These are phyloP conservation scores for Fraxinus dipetala DNA, from an alignment of 305 asterid species.

Conservation along the genomic window DNA sequence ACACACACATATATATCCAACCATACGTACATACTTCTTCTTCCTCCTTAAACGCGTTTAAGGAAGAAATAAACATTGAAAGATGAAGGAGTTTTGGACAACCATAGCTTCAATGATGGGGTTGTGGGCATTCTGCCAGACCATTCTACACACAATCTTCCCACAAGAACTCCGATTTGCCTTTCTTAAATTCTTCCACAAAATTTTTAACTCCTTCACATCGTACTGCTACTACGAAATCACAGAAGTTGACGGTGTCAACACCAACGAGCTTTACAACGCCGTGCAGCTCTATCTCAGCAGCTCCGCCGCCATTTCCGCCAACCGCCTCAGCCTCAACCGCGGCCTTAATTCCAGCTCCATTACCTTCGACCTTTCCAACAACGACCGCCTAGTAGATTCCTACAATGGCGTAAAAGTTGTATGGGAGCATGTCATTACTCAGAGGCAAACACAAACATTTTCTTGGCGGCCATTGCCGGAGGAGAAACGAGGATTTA, in stretches of 20 bases:
- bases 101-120: conserved; percentile 49
- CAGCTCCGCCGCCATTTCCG: conserved; percentile 33
- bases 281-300: conserved; percentile 47
- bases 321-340: conserved; percentile 40
- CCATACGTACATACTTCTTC: not conserved
- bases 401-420: conserved; percentile 28
- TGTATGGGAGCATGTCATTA: conserved; percentile 43
- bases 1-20: not conserved
- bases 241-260: conserved; percentile 47
- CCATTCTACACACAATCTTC: conserved; percentile 35
- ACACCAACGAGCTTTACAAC: conserved; percentile 48
- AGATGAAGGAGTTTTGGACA: conserved; percentile 43
- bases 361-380: conserved; percentile 40
- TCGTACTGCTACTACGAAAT: conserved; percentile 46
- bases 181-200: conserved; percentile 27
- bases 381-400: conserved; percentile 38
- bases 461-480: conserved; percentile 48
- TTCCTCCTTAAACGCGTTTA: not conserved
- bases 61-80: not conserved
- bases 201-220: conserved; percentile 35
- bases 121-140: conserved; percentile 43
- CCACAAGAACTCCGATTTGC: conserved; percentile 43
- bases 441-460: conserved; percentile 37
- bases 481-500: conserved; percentile 44
- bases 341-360: conserved; percentile 37